Percentiles rank a stretch among this genome's conserved stretches.
Evolutionary conservation across 2,329 filamentous ascomycete genomes (phyloP).

Genomic region (Tolypocladium amazonense): DNA sequence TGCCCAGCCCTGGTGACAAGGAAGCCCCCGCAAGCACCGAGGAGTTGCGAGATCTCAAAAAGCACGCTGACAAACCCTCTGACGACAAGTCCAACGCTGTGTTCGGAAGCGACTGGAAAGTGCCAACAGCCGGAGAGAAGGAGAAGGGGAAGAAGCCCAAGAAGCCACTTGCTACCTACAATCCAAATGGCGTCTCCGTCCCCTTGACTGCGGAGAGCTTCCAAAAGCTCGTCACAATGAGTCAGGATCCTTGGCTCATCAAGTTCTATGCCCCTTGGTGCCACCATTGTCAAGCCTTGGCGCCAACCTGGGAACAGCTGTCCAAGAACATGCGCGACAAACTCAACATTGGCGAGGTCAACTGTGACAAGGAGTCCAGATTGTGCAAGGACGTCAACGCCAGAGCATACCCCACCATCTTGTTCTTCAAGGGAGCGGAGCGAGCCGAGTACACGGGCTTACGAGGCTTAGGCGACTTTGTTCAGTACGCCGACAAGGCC

Average conservation of each 20-base stretch:
- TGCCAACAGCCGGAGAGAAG: conserved; percentile 17
- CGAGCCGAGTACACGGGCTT: conserved; percentile 88
- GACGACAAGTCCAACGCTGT: conserved; percentile 13
- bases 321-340: conserved; percentile 83
- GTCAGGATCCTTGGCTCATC: conserved; percentile 91
- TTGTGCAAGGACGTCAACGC: conserved; percentile 89
- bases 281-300: conserved; percentile 86
- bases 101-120: conserved; percentile 18
- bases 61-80: conserved; percentile 20
- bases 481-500: conserved; percentile 79
- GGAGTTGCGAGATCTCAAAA: conserved; percentile 14
- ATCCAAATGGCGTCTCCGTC: conserved; percentile 65
- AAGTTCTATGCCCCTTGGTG: conserved; percentile 99
- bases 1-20: conserved; percentile 62
- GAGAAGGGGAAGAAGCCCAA: conserved; percentile 29
- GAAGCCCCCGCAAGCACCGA: conserved; percentile 24
- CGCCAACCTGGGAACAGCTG: conserved; percentile 80
- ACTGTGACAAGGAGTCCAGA: conserved; percentile 75
- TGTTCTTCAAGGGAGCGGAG: conserved; percentile 88
- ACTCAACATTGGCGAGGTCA: conserved; percentile 90
- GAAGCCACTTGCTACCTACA: conserved; percentile 46
- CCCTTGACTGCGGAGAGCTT: conserved; percentile 76
- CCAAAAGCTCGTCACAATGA: conserved; percentile 73
- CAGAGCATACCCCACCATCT: conserved; percentile 73
- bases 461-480: conserved; percentile 81